These are phyloP conservation scores for Heterobasidion parviporum DNA, from an alignment of 1,284 basidiomycete species.

Conservation along the genomic window DNA sequence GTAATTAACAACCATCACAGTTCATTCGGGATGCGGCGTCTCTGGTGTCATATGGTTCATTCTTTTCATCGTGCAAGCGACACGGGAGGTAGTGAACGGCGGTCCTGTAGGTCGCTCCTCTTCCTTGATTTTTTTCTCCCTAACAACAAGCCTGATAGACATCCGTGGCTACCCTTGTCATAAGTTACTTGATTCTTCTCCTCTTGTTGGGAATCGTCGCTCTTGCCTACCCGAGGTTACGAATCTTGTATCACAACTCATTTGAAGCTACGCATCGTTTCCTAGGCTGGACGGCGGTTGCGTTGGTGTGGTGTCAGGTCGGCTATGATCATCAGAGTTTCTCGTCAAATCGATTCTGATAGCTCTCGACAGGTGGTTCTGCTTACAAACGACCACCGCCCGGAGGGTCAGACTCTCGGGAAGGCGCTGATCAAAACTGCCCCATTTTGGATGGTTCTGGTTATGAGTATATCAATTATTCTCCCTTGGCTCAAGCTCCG, in stretches of 20 bases:
- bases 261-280: slow-evolving; percentile 51
- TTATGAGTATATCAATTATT: slow-evolving; percentile 44
- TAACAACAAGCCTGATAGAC: slow-evolving; percentile 18
- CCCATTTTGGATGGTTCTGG: slow-evolving; percentile 46
- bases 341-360: neutral
- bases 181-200: slow-evolving; percentile 44
- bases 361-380: slow-evolving; percentile 30
- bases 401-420: slow-evolving; percentile 27
- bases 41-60: slow-evolving; percentile 47
- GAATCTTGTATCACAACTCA: slow-evolving; percentile 37
- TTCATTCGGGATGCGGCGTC: slow-evolving; percentile 49
- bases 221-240: slow-evolving; percentile 41
- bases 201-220: slow-evolving; percentile 41
- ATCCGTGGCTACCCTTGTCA: slow-evolving; percentile 39
- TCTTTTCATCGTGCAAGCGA: slow-evolving; percentile 42
- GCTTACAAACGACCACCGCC: slow-evolving; percentile 45
- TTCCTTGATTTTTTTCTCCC: neutral
- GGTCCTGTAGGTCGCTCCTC: slow-evolving; percentile 25
- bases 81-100: slow-evolving; percentile 34
- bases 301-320: slow-evolving; percentile 46
- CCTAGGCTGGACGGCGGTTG: slow-evolving; percentile 45
- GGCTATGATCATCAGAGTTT: slow-evolving; percentile 5
- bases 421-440: slow-evolving; percentile 34
- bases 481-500: slow-evolving; percentile 46
- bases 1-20: slow-evolving; percentile 11